Conservation (phyloP, 257 asterid genomes). For the Scutellaria minor region DNA sequence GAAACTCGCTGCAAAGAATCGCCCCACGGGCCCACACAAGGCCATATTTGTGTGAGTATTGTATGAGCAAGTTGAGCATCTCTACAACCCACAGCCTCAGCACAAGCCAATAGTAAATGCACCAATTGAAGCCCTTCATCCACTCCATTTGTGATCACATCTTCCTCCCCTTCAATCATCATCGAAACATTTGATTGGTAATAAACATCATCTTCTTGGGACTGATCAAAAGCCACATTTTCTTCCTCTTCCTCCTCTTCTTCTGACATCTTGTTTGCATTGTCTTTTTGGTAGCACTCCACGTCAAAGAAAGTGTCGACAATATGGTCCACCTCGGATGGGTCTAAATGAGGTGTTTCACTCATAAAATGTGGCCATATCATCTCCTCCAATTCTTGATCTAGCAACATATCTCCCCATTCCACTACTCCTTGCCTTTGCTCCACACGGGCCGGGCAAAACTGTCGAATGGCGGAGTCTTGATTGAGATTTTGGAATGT, state of each 20-base stretch:
- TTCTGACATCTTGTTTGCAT: slow-evolving; percentile 13
- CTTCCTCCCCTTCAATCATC: slow-evolving; percentile 13
- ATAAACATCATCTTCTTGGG: not conserved
- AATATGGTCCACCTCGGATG: slow-evolving; percentile 48
- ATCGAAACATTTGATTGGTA: slow-evolving; percentile 21
- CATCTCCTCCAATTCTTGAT: slow-evolving; percentile 26
- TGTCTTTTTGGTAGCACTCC: slow-evolving; percentile 50
- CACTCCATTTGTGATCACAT: slow-evolving; percentile 25
- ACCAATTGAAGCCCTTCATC: slow-evolving; percentile 67
- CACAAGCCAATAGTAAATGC: slow-evolving; percentile 62
- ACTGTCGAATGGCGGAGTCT: slow-evolving; percentile 56
- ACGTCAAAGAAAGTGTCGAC: slow-evolving; percentile 60
- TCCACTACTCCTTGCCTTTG: slow-evolving; percentile 38
- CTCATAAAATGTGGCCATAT: slow-evolving; percentile 27
- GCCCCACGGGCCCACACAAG: slow-evolving; percentile 50
- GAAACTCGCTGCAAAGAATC: slow-evolving; percentile 64
- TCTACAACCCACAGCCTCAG: slow-evolving; percentile 70
- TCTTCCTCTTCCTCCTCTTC: slow-evolving; percentile 5
- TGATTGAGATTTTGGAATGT: slow-evolving; percentile 31
- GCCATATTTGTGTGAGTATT: slow-evolving; percentile 53
- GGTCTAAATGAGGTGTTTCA: slow-evolving; percentile 28
- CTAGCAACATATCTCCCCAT: slow-evolving; percentile 19
- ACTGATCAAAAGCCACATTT: not conserved
- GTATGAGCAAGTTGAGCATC: slow-evolving; percentile 53
- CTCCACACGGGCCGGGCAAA: slow-evolving; percentile 61